Evolutionary conservation across 495 filamentous ascomycete species (phyloP).

Genomic region (Platismatia glauca): DNA sequence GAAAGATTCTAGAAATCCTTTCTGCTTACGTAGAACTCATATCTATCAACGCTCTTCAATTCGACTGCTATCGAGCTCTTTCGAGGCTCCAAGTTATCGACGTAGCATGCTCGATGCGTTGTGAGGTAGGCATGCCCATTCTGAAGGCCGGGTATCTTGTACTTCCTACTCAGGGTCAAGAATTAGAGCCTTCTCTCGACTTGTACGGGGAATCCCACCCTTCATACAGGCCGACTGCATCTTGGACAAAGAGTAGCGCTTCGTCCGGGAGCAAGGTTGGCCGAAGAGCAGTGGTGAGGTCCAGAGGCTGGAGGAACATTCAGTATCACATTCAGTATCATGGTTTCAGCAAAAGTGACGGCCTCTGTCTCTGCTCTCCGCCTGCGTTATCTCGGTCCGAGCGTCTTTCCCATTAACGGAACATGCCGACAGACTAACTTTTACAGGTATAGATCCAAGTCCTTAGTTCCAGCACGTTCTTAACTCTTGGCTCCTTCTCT

Average conservation of each 20-base stretch:
- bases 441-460: not conserved
- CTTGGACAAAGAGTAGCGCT: conserved; percentile 84
- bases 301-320: conserved; percentile 92
- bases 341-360: conserved; percentile 13
- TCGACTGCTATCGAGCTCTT: conserved; percentile 79
- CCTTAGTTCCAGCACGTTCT: not conserved
- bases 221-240: conserved; percentile 95
- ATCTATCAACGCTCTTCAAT: conserved; percentile 81
- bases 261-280: conserved; percentile 87
- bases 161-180: conserved; percentile 54
- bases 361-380: not conserved
- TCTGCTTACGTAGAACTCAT: conserved; percentile 70
- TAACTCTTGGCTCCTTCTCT: not conserved
- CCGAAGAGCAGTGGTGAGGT: conserved; percentile 90
- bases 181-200: conserved; percentile 3
- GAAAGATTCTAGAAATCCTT: conserved; percentile 6
- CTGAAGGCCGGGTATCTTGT: conserved; percentile 88
- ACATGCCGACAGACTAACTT: conserved; percentile 4
- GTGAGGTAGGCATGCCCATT: conserved; percentile 95
- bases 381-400: too few species aligned
- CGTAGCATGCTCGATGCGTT: conserved; percentile 89
- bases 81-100: conserved; percentile 79
- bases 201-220: conserved; percentile 49
- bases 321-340: conserved; percentile 69
- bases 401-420: not conserved